A percentile compares a stretch with the other conserved stretches of the same genome.
These are phyloP conservation scores for Brassica hybrid DNA, from an alignment of 441 rosid species.

Conservation along the genomic window DNA sequence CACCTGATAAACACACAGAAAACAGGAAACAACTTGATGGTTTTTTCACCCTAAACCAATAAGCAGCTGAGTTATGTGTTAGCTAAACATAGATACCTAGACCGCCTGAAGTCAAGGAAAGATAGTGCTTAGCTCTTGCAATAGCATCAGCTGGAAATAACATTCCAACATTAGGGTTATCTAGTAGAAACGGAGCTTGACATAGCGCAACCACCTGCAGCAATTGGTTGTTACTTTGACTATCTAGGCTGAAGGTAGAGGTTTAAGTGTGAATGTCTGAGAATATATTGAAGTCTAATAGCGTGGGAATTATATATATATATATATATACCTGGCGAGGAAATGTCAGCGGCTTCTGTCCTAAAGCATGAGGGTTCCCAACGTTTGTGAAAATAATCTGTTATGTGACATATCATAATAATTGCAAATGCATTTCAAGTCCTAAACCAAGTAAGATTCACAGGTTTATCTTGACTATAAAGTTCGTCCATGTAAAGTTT, in stretches of 20 bases:
- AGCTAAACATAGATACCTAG: slow-evolving; percentile 56
- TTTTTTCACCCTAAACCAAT: no score
- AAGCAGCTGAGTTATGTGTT: no score
- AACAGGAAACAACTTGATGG: not conserved
- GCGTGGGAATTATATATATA: slow-evolving; percentile 54
- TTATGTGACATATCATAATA: not conserved
- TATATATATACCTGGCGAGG: slow-evolving; percentile 64
- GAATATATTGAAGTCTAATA: not conserved
- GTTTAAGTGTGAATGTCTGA: no score
- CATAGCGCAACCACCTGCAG: slow-evolving; percentile 91
- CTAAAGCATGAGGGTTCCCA: slow-evolving; percentile 97
- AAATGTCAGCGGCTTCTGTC: slow-evolving; percentile 91
- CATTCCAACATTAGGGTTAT: slow-evolving; percentile 91
- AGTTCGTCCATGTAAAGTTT: no score
- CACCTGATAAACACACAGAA: not conserved
- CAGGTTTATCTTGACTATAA: not conserved
- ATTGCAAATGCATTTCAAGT: not conserved
- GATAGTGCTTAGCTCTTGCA: slow-evolving; percentile 93
- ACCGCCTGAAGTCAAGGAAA: slow-evolving; percentile 82
- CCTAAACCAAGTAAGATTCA: not conserved
- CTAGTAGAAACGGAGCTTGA: slow-evolving; percentile 96
- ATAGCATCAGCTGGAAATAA: slow-evolving; percentile 95
- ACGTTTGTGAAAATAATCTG: slow-evolving; percentile 76
- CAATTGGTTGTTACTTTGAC: not conserved
- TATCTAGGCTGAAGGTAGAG: slow-evolving; percentile 13